Evolutionary conservation across 1,139 yeast genomes (phyloP), one percentile per base, ranked within the genome.

Genomic region (Scheffersomyces stambukii): DNA sequence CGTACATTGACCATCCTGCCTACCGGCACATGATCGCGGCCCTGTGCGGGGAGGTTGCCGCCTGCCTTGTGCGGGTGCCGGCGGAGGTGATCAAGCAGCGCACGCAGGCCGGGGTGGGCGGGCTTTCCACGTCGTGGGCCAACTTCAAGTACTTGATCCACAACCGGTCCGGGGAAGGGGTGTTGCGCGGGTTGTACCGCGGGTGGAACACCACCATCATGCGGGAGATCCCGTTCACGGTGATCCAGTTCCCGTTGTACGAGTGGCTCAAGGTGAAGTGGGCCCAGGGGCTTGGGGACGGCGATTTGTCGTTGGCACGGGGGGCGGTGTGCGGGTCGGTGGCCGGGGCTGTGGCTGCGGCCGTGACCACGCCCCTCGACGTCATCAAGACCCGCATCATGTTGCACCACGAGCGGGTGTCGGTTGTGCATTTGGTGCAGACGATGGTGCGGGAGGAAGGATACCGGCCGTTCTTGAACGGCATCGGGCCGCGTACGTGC

Each of bases 341-440:
- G 15, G 97, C 98, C 0, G 97, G 97, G 16, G 96, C 93, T 2
- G 54, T 86, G 13, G 96, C 97, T 0, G 98, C 97, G 0, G 96
- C 96, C 0, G 41, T 74, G 4, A 91, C 98, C 0, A 91, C 97
- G 0, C 98, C 98, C 2, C 60, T 91, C 38, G 98, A 91, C 51
- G 95, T 91, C 13, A 61, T 91, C 31, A 91, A 91, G 57, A 91
- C 98, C 0, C 70, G 97, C 44, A 68, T 91, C 30, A 91, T 91
- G 97, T 69, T 91, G 27, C 71, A 70, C 47, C 63, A 72, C 23
- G 63, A 62, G 25, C 62, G 79, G 23, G 60, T 76, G 0, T 57
- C 77, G 1, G 59, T 78, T 1, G 24, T 56, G 4, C 44, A 54
- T 5, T 55, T 85, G 34, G 71, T 81, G 1, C 45, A 42, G 25